phyloP scores from a whole-genome alignment of 495 filamentous ascomycete genomes.

The Trichodelitschia bisporula region DNA sequence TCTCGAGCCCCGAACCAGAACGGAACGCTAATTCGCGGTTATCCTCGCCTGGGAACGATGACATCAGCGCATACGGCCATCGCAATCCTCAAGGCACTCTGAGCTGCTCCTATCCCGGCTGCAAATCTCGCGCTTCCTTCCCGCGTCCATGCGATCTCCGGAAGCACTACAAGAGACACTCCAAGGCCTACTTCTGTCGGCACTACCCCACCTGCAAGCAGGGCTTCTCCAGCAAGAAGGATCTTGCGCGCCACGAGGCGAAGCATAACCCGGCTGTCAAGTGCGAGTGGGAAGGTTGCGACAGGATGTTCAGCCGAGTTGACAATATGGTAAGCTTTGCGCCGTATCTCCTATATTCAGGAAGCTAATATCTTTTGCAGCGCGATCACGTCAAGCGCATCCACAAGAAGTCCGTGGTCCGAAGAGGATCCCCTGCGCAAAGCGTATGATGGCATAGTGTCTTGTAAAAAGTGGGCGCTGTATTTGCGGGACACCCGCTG shows the following conservation, averaged over 20 bases:
- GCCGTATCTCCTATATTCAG: slow-evolving; percentile 7
- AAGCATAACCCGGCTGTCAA: slow-evolving; percentile 33
- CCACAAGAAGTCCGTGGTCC: slow-evolving; percentile 12
- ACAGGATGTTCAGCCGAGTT: slow-evolving; percentile 32
- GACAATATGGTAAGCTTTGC: slow-evolving; percentile 30
- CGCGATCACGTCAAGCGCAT: slow-evolving; percentile 18
- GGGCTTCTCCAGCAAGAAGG: slow-evolving; percentile 41
- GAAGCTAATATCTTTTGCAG: slow-evolving; percentile 11
- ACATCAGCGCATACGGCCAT: slow-evolving; percentile 14
- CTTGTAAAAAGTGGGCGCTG: no score
- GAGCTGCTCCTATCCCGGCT: slow-evolving; percentile 32
- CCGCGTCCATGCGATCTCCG: slow-evolving; percentile 36
- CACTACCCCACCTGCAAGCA: slow-evolving; percentile 35
- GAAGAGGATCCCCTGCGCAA: no score
- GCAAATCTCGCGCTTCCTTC: slow-evolving; percentile 29
- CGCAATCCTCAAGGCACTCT: slow-evolving; percentile 21
- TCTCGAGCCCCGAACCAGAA: no score
- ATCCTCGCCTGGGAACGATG: no score
- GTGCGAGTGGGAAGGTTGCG: slow-evolving; percentile 33
- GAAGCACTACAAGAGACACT: slow-evolving; percentile 39
- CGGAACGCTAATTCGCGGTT: no score
- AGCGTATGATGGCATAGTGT: no score
- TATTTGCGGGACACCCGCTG: no score
- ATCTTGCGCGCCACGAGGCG: slow-evolving; percentile 33
- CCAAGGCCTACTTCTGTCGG: slow-evolving; percentile 37